A percentile compares a stretch with the other conserved stretches of the same genome.
These are phyloP conservation scores for Chenopodium album DNA, from an alignment of 148 eudicot species.

Conservation along the genomic window DNA sequence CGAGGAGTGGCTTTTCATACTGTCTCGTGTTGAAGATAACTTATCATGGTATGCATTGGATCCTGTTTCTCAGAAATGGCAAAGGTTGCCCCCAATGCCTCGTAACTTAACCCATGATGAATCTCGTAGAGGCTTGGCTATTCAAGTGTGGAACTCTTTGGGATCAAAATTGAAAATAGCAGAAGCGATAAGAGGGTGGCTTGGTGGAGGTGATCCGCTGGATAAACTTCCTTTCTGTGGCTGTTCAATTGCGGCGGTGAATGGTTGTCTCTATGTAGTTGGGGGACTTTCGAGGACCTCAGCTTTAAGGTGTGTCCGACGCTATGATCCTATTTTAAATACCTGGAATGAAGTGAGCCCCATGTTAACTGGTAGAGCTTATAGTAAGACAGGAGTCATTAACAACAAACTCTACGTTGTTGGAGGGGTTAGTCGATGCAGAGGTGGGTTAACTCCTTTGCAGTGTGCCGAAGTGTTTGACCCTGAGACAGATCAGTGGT, in stretches of 20 bases:
- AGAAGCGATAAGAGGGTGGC: constrained; percentile 71
- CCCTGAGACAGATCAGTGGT: constrained; percentile 68
- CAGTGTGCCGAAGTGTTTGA: constrained; percentile 90
- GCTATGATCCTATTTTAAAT: constrained; percentile 70
- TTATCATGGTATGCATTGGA: constrained; percentile 80
- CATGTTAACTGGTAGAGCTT: constrained; percentile 79
- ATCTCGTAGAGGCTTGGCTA: constrained; percentile 42
- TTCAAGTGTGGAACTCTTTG: constrained; percentile 59
- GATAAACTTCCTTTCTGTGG: constrained; percentile 71
- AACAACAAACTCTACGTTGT: constrained; percentile 81
- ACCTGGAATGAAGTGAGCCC: constrained; percentile 69
- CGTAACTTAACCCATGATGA: constrained; percentile 41
- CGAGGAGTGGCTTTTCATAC: constrained; percentile 82
- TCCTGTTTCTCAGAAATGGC: constrained; percentile 71
- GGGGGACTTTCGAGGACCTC: constrained; percentile 74
- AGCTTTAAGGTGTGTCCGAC: constrained; percentile 71
- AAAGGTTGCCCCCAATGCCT: constrained; percentile 80
- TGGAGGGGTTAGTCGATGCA: constrained; percentile 83
- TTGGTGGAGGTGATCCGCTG: constrained; percentile 56
- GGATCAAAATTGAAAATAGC: constrained; percentile 64
- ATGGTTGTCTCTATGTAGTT: constrained; percentile 75
- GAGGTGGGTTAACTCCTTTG: constrained; percentile 75
- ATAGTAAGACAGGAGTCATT: constrained; percentile 76
- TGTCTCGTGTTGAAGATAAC: constrained; percentile 58
- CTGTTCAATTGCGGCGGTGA: constrained; percentile 74